Evolutionary conservation across 2,329 filamentous ascomycete genomes (phyloP).

Genomic region (Stagonosporopsis cucurbitacearum): DNA sequence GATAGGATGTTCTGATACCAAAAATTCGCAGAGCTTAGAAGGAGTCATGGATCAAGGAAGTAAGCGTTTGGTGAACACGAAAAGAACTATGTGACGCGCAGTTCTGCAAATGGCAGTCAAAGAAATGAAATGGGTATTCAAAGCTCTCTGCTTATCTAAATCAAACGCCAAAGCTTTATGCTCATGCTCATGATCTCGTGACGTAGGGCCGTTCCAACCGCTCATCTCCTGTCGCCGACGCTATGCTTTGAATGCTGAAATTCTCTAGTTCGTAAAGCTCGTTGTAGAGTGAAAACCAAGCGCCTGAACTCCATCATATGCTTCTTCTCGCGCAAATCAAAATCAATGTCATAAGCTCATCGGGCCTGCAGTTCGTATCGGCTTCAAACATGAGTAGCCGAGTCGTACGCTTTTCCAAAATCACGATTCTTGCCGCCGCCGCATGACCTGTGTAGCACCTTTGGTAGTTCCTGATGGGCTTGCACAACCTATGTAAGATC

Average conservation of each 20-base stretch:
- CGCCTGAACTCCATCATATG: not conserved
- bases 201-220: not conserved
- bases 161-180: constrained; percentile 10
- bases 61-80: no score
- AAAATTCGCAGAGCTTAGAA: not conserved
- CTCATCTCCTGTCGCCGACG: constrained; percentile 15
- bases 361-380: not conserved
- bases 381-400: not conserved
- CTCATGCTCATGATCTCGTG: constrained; percentile 3
- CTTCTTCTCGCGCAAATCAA: not conserved
- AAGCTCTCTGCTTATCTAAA: constrained; percentile 2
- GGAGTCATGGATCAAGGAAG: not conserved
- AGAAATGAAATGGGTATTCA: constrained; percentile 4
- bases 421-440: not conserved
- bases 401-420: not conserved
- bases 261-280: not conserved
- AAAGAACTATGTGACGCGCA: not conserved
- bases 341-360: not conserved
- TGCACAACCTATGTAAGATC: not conserved
- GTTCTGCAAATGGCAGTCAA: not conserved
- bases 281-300: not conserved
- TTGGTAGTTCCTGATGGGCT: not conserved
- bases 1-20: not conserved
- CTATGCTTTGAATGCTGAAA: constrained; percentile 18
- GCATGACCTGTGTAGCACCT: not conserved